phyloP scores from a whole-genome alignment of 805 yeast genomes.

The Ogataea wickerhamii region DNA sequence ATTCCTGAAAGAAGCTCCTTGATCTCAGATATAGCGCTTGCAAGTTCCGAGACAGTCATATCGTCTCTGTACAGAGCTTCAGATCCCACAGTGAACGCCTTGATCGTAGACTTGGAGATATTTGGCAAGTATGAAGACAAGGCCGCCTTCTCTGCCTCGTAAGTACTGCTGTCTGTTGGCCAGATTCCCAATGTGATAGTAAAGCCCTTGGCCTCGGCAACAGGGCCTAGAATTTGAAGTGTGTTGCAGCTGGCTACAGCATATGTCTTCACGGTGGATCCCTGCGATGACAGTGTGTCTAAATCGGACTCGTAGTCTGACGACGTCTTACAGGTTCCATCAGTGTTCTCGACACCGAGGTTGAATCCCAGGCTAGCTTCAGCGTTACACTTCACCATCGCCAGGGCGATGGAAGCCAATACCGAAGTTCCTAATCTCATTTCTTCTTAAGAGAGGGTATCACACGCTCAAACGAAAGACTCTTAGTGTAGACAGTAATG shows the following conservation, averaged over 20 bases:
- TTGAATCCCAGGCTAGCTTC: conserved; percentile 60
- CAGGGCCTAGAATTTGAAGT: conserved; percentile 79
- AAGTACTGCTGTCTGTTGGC: conserved; percentile 88
- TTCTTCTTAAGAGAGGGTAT: background rate
- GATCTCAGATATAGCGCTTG: conserved; percentile 59
- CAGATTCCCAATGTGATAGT: conserved; percentile 81
- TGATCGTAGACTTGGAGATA: conserved; percentile 63
- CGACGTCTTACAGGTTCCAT: conserved; percentile 73
- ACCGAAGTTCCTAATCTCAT: conserved; percentile 28
- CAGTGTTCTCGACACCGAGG: conserved; percentile 76
- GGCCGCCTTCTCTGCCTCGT: conserved; percentile 68
- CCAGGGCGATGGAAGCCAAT: conserved; percentile 20
- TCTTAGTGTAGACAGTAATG: no score
- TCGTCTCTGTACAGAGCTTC: conserved; percentile 94
- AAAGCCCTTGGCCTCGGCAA: conserved; percentile 75
- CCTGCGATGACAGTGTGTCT: conserved; percentile 50
- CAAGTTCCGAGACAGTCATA: conserved; percentile 70
- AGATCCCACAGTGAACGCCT: conserved; percentile 86
- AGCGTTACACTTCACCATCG: conserved; percentile 22
- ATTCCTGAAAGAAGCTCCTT: conserved; percentile 57
- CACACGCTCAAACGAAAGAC: background rate
- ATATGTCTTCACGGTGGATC: conserved; percentile 74
- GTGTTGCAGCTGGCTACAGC: conserved; percentile 96
- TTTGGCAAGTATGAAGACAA: conserved; percentile 66
- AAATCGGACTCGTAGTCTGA: conserved; percentile 70